phyloP scores from a whole-genome alignment of 2,329 filamentous ascomycete species.

The Aspergillus ibericus region DNA sequence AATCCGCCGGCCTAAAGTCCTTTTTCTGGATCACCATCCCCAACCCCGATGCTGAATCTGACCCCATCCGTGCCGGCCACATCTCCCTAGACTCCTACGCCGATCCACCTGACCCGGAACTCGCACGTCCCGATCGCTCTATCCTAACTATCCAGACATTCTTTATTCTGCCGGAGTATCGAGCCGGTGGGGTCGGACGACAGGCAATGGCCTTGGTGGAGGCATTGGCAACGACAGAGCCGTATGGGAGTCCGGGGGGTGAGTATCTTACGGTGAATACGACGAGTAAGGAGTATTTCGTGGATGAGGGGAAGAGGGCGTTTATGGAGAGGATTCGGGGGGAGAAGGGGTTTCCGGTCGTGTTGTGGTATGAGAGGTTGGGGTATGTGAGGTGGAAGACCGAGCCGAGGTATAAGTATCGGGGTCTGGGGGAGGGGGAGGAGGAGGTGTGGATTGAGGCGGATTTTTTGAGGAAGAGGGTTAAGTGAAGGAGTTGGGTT shows the following conservation, averaged over 20 bases:
- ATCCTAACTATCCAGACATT: conserved; percentile 24
- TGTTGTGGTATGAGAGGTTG: conserved; percentile 28
- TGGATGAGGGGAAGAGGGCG: conserved; percentile 14
- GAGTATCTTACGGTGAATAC: conserved; percentile 17
- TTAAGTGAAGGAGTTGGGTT: too few species aligned
- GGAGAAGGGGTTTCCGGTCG: conserved; percentile 15
- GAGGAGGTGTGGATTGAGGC: conserved; percentile 12
- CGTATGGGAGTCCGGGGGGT: conserved; percentile 17
- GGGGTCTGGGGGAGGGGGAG: conserved; percentile 8
- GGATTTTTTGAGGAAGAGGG: conserved; percentile 27
- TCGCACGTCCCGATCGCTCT: conserved; percentile 19
- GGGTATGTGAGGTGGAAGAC: conserved; percentile 31
- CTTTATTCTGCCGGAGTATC: conserved; percentile 27
- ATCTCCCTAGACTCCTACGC: conserved; percentile 30
- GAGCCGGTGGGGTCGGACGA: conserved; percentile 18
- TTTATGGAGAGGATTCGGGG: conserved; percentile 5
- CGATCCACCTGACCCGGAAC: conserved; percentile 8
- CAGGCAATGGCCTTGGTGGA: conserved; percentile 22
- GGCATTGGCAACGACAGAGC: conserved; percentile 19
- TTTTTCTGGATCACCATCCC: conserved; percentile 22
- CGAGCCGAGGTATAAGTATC: conserved; percentile 19
- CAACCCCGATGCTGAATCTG: neutral
- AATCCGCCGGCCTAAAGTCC: conserved; percentile 13
- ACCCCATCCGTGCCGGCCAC: conserved; percentile 23
- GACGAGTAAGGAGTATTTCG: conserved; percentile 24